Evolutionary conservation across 148 eudicot species (phyloP), one percentile per base, ranked within the genome.

Genomic region (Heliamphora exappendiculata): DNA sequence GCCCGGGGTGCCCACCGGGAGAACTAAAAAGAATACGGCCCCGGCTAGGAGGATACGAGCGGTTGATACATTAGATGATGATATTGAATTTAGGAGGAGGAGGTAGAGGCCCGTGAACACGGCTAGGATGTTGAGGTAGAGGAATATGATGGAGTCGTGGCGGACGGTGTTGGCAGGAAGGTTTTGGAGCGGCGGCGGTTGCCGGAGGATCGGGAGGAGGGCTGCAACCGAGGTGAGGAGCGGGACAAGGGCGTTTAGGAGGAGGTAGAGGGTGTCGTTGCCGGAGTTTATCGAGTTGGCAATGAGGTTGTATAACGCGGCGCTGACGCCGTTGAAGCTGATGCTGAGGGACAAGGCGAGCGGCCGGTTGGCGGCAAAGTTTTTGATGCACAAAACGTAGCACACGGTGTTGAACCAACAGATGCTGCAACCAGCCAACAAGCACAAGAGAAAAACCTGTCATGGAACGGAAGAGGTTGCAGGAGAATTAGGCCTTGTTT

Each of bases 401-500:
- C 96, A 93, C n/a, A 91, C 96, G 7, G 98, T 91, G 84, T 91
- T 93, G 84, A 93, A 93, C 98, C 98, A 93, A 79, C 90, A 85
- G 79, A 93, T 93, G 92, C 98, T 93, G 77, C 91, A 86, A 28
- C 98, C 96, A 57, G 93, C 88, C 72, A 93, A 47, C 73, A 93
- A 84, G 87, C 89, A 91, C 45, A 89, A 82, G 20, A 86, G 50
- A 57, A 91, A 91, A 29, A 93, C 91, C 93, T 89, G 87, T 33
- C 74, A 78, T 16, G 74, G 42, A 70, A 39, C 2, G 50, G 29
- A 3, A 29, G 33, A 62, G 16, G 33, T 62, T 62, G 67, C 41
- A 29, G 8, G 0, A 31, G 3, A 33, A 16, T 62, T 62, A 31
- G 6, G 2, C 4, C 31, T 1, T 29, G 28, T 47, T 47, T 39